Evolutionary conservation across 345 rosid species (phyloP).

Genomic region (Lepidium aucheri): DNA sequence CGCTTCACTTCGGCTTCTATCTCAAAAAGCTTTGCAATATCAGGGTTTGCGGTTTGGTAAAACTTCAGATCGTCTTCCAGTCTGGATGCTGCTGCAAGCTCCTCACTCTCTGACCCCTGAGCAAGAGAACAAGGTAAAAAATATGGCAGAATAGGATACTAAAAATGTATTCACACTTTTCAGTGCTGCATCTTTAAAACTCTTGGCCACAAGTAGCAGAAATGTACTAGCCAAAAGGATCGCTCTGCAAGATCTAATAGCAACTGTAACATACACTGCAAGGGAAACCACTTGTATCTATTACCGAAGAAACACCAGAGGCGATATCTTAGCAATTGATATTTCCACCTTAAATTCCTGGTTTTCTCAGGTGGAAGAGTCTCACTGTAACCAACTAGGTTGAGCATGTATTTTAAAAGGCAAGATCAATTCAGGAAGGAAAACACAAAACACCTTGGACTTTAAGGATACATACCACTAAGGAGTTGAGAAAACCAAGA

Average conservation of each 20-base stretch:
- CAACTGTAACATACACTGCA: background rate
- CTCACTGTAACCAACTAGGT: background rate
- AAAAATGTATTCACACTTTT: conserved; percentile 3
- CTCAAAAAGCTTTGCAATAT: conserved; percentile 36
- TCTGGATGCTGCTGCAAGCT: conserved; percentile 37
- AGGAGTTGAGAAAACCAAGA: conserved; percentile 34
- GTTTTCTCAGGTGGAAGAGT: background rate
- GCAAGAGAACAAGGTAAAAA: conserved; percentile 3
- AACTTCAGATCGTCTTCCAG: conserved; percentile 32
- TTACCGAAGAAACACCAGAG: background rate
- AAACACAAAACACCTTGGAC: background rate
- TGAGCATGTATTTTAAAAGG: background rate
- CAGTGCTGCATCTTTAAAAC: background rate
- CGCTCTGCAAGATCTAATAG: background rate
- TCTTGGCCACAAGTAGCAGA: background rate
- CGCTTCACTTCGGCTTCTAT: conserved; percentile 27
- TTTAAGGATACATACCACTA: conserved; percentile 34
- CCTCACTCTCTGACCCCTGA: conserved; percentile 37
- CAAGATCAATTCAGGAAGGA: background rate
- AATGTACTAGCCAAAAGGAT: background rate
- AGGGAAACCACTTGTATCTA: background rate
- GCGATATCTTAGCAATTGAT: background rate
- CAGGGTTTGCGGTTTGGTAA: conserved; percentile 36
- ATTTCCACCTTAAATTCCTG: background rate
- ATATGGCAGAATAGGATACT: background rate